Conservation (phyloP, 2,329 filamentous ascomycete species). For the Penicillium sclerotigenum region DNA sequence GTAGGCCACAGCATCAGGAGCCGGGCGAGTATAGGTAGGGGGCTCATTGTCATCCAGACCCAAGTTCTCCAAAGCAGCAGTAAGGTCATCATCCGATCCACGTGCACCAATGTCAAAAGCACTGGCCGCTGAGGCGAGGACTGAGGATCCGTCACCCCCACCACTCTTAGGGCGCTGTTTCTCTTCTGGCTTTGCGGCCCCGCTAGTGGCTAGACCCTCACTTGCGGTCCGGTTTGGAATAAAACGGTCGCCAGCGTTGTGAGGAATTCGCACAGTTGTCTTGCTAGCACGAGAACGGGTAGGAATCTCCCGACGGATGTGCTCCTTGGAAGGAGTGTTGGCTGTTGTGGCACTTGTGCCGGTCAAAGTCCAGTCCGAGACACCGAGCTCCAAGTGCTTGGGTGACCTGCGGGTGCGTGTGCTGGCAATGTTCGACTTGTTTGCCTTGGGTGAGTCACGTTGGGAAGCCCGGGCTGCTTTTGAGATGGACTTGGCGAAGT, state of each 20-base stretch:
- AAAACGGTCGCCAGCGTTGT: constrained; percentile 84
- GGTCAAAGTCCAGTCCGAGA: constrained; percentile 88
- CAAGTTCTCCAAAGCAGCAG: constrained; percentile 74
- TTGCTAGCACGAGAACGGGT: constrained; percentile 55
- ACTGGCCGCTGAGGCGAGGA: constrained; percentile 71
- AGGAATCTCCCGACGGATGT: constrained; percentile 54
- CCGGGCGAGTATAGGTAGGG: constrained; percentile 67
- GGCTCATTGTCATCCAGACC: constrained; percentile 72
- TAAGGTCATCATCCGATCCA: constrained; percentile 67
- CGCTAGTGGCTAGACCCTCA: constrained; percentile 78
- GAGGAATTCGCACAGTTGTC: constrained; percentile 66
- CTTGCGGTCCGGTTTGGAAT: constrained; percentile 91
- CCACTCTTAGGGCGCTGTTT: constrained; percentile 70
- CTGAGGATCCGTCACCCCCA: constrained; percentile 66
- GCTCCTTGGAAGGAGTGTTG: constrained; percentile 62
- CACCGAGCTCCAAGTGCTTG: constrained; percentile 81
- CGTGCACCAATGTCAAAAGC: constrained; percentile 62
- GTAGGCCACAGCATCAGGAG: constrained; percentile 85
- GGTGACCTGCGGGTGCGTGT: constrained; percentile 64
- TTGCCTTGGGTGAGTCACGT: constrained; percentile 91
- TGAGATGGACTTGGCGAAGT: constrained; percentile 65
- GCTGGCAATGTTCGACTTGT: constrained; percentile 84
- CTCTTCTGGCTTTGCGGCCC: constrained; percentile 81
- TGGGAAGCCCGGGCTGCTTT: constrained; percentile 52
- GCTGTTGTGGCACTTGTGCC: constrained; percentile 65